phyloP scores from a whole-genome alignment of 2,329 filamentous ascomycete genomes.

The Coleophoma crateriformis region DNA sequence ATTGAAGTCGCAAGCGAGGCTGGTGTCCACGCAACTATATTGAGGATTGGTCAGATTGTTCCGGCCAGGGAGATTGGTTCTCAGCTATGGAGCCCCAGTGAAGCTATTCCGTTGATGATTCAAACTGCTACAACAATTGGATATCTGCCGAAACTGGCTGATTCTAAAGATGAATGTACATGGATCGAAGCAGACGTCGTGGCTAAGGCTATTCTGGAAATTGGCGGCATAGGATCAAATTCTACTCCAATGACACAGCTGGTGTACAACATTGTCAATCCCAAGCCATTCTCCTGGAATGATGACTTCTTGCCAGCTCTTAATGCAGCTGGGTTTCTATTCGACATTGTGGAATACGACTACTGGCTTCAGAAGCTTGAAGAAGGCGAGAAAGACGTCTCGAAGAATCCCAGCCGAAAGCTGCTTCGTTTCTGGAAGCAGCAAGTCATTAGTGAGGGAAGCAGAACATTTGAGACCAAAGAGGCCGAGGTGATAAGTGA shows the following conservation, averaged over 20 bases:
- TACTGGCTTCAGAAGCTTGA: constrained; percentile 40
- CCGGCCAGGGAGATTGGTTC: constrained; percentile 23
- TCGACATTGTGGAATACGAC: constrained; percentile 32
- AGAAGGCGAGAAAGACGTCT: constrained; percentile 12
- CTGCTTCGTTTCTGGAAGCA: constrained; percentile 37
- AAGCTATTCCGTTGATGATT: constrained; percentile 47
- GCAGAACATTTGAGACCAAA: background rate
- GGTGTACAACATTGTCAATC: constrained; percentile 47
- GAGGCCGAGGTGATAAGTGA: background rate
- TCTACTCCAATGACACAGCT: constrained; percentile 7
- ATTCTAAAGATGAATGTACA: constrained; percentile 26
- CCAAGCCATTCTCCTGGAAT: constrained; percentile 37
- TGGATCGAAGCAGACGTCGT: constrained; percentile 41
- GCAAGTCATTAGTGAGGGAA: background rate
- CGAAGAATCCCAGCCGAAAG: constrained; percentile 43
- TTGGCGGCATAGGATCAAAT: constrained; percentile 23
- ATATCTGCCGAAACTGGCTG: constrained; percentile 36
- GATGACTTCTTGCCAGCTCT: constrained; percentile 44
- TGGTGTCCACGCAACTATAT: constrained; percentile 27
- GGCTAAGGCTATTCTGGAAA: constrained; percentile 34
- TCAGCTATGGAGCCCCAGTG: constrained; percentile 40
- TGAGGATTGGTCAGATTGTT: constrained; percentile 46
- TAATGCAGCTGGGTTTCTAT: constrained; percentile 33
- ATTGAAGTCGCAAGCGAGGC: constrained; percentile 27
- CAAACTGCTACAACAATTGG: constrained; percentile 37